Percentiles rank a stretch among this genome's conserved stretches.
These are phyloP conservation scores for Telfairia occidentalis DNA, from an alignment of 331 rosid species.

Conservation along the genomic window DNA sequence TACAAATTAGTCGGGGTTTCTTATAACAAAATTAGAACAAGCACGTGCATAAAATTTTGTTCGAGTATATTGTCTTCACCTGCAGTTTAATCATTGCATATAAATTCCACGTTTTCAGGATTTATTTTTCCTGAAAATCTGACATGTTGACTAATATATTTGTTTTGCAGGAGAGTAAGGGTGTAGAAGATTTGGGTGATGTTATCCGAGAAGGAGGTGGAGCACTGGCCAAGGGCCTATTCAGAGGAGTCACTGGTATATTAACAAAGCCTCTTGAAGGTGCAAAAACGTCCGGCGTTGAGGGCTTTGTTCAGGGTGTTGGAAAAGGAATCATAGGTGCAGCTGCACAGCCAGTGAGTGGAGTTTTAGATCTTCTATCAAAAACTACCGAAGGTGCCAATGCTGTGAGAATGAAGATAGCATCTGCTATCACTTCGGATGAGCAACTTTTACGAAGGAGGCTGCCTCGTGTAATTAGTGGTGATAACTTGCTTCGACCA, in stretches of 20 bases:
- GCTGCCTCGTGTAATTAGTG: conserved; percentile 81
- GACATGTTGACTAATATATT: background rate
- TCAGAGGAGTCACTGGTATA: conserved; percentile 98
- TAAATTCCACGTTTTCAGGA: background rate
- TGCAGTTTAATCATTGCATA: background rate
- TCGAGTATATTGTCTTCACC: background rate
- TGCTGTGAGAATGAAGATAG: conserved; percentile 97
- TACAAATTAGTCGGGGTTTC: background rate
- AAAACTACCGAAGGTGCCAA: conserved; percentile 99
- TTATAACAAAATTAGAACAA: background rate
- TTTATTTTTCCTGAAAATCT: background rate
- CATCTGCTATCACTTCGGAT: conserved; percentile 85
- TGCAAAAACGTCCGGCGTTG: conserved; percentile 90
- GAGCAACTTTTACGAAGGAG: conserved; percentile 95
- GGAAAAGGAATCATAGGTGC: conserved; percentile 98
- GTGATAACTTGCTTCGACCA: conserved; percentile 79
- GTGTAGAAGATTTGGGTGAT: conserved; percentile 87
- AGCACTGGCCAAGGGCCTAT: conserved; percentile 91
- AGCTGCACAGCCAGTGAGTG: conserved; percentile 98
- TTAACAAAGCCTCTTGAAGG: conserved; percentile 98
- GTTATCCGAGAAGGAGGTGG: conserved; percentile 98
- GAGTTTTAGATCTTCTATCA: conserved; percentile 91
- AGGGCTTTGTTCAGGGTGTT: conserved; percentile 99
- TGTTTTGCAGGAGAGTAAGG: conserved; percentile 72
- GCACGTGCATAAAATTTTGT: background rate